These are phyloP conservation scores for Yarrowia divulgata DNA, from an alignment of 805 yeast genomes.

Conservation along the genomic window DNA sequence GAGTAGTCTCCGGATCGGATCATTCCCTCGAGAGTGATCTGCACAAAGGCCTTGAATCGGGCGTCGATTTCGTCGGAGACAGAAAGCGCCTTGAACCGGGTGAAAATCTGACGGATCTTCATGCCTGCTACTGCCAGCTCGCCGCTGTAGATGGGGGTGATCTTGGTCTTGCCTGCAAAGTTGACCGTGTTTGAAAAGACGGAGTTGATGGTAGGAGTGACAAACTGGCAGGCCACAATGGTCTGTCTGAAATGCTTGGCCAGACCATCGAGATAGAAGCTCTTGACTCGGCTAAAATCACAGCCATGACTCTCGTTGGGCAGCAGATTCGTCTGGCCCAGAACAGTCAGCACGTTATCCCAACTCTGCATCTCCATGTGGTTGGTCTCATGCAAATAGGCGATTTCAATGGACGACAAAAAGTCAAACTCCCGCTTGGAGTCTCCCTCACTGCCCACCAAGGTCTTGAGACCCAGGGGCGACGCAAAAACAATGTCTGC, in stretches of 20 bases:
- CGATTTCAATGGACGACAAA: constrained; percentile 83
- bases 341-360: constrained; percentile 76
- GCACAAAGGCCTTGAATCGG: constrained; percentile 82
- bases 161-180: constrained; percentile 51
- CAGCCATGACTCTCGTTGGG: constrained; percentile 83
- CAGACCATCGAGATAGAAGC: constrained; percentile 91
- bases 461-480: constrained; percentile 85
- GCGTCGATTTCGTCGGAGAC: constrained; percentile 76
- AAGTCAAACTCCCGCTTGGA: constrained; percentile 75
- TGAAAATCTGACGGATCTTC: constrained; percentile 62
- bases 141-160: constrained; percentile 58
- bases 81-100: constrained; percentile 64
- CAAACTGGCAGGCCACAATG: constrained; percentile 73
- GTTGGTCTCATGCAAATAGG: constrained; percentile 82
- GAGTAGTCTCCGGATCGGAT: constrained; percentile 64
- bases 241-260: constrained; percentile 77
- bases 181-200: constrained; percentile 54
- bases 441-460: constrained; percentile 67
- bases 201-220: constrained; percentile 82
- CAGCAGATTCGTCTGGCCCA: constrained; percentile 72
- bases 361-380: constrained; percentile 91
- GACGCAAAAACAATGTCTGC: constrained; percentile 90
- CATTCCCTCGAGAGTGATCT: constrained; percentile 75
- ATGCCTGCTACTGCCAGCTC: constrained; percentile 71
- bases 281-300: constrained; percentile 88